phyloP scores from a whole-genome alignment of 208 protist species.

The Tritrichomonas foetus region DNA sequence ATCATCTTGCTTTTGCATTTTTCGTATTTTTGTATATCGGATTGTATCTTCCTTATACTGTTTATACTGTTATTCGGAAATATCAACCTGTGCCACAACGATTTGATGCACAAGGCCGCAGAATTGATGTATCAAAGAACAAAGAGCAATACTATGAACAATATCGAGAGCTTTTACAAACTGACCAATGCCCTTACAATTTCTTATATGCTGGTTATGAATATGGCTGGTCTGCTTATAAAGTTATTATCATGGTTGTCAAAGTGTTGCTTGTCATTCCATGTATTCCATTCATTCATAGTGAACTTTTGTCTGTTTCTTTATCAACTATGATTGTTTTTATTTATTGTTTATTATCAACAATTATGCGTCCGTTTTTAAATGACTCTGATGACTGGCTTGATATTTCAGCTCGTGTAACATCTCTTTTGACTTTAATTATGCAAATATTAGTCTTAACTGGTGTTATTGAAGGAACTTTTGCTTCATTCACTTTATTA shows the following conservation, averaged over 20 bases:
- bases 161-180: not conserved
- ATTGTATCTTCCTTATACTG: not conserved
- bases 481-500: not conserved
- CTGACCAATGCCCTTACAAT: not conserved
- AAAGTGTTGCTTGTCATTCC: not conserved
- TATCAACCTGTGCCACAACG: not conserved
- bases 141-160: not conserved
- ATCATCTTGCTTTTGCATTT: not conserved
- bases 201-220: not conserved
- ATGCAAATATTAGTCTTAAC: not conserved
- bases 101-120: not conserved
- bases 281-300: not conserved
- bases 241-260: not conserved
- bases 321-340: not conserved
- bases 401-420: not conserved
- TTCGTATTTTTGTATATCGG: not conserved
- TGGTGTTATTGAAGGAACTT: not conserved
- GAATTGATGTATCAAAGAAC: not conserved
- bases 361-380: not conserved
- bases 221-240: not conserved
- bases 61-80: not conserved
- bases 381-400: not conserved
- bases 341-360: not conserved
- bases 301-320: not conserved
- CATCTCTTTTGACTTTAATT: not conserved